These are phyloP conservation scores for Nakaseomyces nivariensis DNA, from an alignment of 1,139 yeast species.

Conservation along the genomic window DNA sequence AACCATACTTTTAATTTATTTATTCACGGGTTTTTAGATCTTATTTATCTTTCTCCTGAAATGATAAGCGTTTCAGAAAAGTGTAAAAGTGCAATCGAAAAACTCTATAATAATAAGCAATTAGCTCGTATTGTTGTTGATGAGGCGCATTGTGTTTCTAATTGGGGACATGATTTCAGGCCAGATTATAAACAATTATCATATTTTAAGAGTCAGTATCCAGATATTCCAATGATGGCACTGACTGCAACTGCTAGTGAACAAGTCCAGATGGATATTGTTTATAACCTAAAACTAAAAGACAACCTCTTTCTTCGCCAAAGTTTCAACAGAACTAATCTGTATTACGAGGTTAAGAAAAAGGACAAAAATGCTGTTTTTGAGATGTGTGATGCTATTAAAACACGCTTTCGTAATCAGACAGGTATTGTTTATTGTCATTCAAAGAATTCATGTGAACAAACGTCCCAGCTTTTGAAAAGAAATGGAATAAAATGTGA, in stretches of 20 bases:
- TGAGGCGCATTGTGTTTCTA: constrained; percentile 97
- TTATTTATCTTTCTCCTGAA: constrained; percentile 90
- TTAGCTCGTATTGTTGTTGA: constrained; percentile 88
- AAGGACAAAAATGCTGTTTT: constrained; percentile 51
- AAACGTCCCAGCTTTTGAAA: constrained; percentile 53
- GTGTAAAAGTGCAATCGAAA: constrained; percentile 54
- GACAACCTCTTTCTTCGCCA: constrained; percentile 40
- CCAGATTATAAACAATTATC: constrained; percentile 87
- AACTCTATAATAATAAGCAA: constrained; percentile 43
- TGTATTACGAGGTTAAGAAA: constrained; percentile 65
- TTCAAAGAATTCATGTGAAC: constrained; percentile 82
- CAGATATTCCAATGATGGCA: constrained; percentile 86
- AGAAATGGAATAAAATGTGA: constrained; percentile 56
- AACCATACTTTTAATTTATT: constrained; percentile 54
- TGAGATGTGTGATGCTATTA: constrained; percentile 51
- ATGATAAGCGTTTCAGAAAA: constrained; percentile 75
- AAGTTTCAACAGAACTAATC: constrained; percentile 83
- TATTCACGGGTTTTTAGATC: constrained; percentile 54
- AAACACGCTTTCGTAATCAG: constrained; percentile 41
- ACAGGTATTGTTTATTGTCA: constrained; percentile 94
- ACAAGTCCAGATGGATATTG: constrained; percentile 78
- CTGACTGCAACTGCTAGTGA: constrained; percentile 96
- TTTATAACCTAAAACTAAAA: constrained; percentile 55
- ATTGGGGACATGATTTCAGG: constrained; percentile 98
- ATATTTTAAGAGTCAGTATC: constrained; percentile 61